A percentile compares a stretch with the other conserved stretches of the same genome.
phyloP scores from a whole-genome alignment of 2,329 filamentous ascomycete species.

The Fusarium xyrophilum region DNA sequence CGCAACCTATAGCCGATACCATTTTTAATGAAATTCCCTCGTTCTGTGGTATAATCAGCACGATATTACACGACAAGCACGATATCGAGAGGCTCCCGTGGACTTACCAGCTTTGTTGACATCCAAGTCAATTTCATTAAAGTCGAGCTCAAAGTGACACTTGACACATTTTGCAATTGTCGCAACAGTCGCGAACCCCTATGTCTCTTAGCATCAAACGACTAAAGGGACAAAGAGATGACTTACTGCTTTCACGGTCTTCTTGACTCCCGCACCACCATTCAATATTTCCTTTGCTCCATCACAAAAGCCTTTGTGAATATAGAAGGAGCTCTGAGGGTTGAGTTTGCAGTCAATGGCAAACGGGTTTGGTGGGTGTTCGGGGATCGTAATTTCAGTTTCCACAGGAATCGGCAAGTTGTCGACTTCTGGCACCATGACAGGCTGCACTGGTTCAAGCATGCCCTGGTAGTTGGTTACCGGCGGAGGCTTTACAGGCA shows the following conservation, averaged over 20 bases:
- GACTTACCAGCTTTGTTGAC: slow-evolving; percentile 56
- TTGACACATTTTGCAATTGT: slow-evolving; percentile 59
- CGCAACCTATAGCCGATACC: slow-evolving; percentile 60
- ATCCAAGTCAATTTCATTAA: slow-evolving; percentile 59
- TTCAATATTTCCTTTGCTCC: slow-evolving; percentile 59
- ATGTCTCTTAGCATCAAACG: neutral
- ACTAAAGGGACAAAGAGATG: neutral
- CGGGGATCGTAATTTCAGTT: slow-evolving; percentile 18
- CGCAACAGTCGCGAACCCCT: slow-evolving; percentile 52
- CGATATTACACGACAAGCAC: neutral
- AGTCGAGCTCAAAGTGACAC: slow-evolving; percentile 63
- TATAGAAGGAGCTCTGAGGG: slow-evolving; percentile 57
- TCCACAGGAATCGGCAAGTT: slow-evolving; percentile 40
- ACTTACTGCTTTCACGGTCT: slow-evolving; percentile 57
- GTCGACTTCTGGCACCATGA: slow-evolving; percentile 29
- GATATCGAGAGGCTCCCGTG: neutral
- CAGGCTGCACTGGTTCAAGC: slow-evolving; percentile 5
- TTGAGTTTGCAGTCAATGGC: slow-evolving; percentile 52
- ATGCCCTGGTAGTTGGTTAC: slow-evolving; percentile 28
- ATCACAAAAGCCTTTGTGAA: slow-evolving; percentile 62
- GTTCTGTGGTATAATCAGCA: slow-evolving; percentile 44
- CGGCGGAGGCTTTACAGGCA: slow-evolving; percentile 21
- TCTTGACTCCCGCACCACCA: slow-evolving; percentile 59
- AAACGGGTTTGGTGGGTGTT: slow-evolving; percentile 31
- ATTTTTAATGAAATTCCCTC: slow-evolving; percentile 56